Percentiles rank a stretch among this genome's conserved stretches.
phyloP scores from a whole-genome alignment of 306 rosid species.

The Pyrus communis region DNA sequence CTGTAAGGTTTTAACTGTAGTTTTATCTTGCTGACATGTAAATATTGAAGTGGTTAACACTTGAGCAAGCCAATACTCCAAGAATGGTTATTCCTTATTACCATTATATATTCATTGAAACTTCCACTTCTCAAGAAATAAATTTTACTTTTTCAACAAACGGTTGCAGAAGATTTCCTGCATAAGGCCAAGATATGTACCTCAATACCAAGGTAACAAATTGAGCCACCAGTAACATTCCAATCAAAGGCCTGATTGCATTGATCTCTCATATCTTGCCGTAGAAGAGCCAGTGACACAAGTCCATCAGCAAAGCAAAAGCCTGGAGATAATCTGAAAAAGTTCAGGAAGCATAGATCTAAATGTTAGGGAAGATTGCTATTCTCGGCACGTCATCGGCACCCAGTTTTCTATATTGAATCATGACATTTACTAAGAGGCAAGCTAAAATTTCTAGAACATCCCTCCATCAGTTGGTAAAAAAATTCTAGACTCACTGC shows the following conservation, averaged over 20 bases:
- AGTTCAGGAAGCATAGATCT: slow-evolving; percentile 1
- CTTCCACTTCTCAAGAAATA: neutral
- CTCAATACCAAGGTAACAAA: slow-evolving; percentile 88
- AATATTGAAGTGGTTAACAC: neutral
- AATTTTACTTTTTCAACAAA: slow-evolving; percentile 13
- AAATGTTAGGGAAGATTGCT: slow-evolving; percentile 12
- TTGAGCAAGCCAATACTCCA: neutral
- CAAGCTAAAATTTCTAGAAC: neutral
- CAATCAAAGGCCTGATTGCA: slow-evolving; percentile 71
- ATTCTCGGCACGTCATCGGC: neutral
- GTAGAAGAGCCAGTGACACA: slow-evolving; percentile 90
- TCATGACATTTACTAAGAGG: neutral
- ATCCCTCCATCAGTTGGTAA: neutral
- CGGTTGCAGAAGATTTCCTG: slow-evolving; percentile 5
- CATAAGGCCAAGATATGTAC: slow-evolving; percentile 23
- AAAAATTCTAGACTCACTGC: neutral
- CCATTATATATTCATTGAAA: neutral
- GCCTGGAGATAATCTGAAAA: slow-evolving; percentile 61
- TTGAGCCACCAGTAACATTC: slow-evolving; percentile 91
- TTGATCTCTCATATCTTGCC: slow-evolving; percentile 93
- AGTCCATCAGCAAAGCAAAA: slow-evolving; percentile 99
- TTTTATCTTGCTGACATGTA: neutral
- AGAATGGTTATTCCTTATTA: neutral
- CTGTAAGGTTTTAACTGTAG: neutral
- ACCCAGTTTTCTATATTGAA: neutral